Conservation (phyloP, 1,284 basidiomycete genomes). For the Cutaneotrichosporon dermatis region DNA sequence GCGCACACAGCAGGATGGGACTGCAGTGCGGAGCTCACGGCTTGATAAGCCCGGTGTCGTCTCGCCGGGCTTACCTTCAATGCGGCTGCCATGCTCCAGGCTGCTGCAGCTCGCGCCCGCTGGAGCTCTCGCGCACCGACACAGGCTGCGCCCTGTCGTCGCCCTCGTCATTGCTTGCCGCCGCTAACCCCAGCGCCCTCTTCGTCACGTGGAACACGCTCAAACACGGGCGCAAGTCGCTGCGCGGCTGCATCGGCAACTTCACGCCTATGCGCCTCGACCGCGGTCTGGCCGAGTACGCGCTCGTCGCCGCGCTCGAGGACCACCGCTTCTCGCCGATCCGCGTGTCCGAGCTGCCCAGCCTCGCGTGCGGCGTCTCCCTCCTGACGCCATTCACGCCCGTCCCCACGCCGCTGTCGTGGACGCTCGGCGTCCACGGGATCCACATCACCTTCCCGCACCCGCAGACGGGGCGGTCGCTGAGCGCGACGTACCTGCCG, state of each 20-base stretch:
- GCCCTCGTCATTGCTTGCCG: no score
- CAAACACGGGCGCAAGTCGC: conserved; percentile 40
- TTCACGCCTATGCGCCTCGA: conserved; percentile 74
- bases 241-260: conserved; percentile 93
- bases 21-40: no score
- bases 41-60: no score
- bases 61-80: no score
- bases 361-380: conserved; percentile 74
- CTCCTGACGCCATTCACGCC: conserved; percentile 89
- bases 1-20: no score
- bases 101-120: no score
- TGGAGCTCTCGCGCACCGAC: no score
- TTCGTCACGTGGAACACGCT: conserved; percentile 92
- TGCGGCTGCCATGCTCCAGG: no score
- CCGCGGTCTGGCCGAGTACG: conserved; percentile 81
- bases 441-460: conserved; percentile 83
- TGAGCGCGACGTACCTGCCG: conserved; percentile 91
- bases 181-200: conserved; percentile 63
- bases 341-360: conserved; percentile 66
- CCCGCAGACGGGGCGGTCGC: conserved; percentile 57
- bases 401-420: conserved; percentile 78
- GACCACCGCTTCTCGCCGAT: conserved; percentile 61
- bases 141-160: no score
- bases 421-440: conserved; percentile 87
- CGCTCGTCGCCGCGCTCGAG: conserved; percentile 60